phyloP scores from a whole-genome alignment of 257 asterid species.

The Jacaranda copaia region DNA sequence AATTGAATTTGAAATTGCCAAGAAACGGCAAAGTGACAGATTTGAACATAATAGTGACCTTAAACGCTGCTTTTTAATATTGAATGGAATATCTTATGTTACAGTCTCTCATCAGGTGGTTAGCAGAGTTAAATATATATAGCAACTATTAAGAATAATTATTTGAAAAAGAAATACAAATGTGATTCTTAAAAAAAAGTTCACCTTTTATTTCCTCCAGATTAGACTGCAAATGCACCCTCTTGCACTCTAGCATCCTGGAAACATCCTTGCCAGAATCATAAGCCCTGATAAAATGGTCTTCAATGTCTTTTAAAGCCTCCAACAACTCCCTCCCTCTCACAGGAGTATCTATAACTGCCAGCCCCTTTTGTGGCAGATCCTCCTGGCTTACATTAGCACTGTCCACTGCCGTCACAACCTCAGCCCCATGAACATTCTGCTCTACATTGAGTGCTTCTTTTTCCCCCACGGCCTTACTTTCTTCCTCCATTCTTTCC shows the following conservation, averaged over 20 bases:
- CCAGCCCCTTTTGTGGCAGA: constrained; percentile 55
- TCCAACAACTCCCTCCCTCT: constrained; percentile 89
- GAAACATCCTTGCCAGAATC: constrained; percentile 93
- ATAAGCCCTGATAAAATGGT: constrained; percentile 77
- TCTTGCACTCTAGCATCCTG: constrained; percentile 88
- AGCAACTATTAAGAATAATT: too few relatives aligned
- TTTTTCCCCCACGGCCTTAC: constrained; percentile 36
- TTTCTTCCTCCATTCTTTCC: constrained; percentile 50
- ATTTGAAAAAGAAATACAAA: neutral
- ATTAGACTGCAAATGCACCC: constrained; percentile 84
- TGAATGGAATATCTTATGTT: too few relatives aligned
- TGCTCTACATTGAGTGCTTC: constrained; percentile 40
- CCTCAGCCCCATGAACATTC: constrained; percentile 46
- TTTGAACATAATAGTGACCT: neutral
- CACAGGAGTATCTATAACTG: constrained; percentile 74
- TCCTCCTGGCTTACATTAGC: constrained; percentile 54
- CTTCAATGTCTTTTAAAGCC: constrained; percentile 85
- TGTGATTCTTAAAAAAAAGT: neutral
- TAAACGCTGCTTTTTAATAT: neutral
- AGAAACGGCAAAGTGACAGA: neutral
- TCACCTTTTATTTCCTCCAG: constrained; percentile 86
- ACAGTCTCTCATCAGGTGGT: too few relatives aligned
- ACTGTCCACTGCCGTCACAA: constrained; percentile 44
- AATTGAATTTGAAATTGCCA: neutral
- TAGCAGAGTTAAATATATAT: too few relatives aligned